These are phyloP conservation scores for Apophysomyces trapeziformis DNA, from an alignment of 371 early-diverging fungal species.

Conservation along the genomic window DNA sequence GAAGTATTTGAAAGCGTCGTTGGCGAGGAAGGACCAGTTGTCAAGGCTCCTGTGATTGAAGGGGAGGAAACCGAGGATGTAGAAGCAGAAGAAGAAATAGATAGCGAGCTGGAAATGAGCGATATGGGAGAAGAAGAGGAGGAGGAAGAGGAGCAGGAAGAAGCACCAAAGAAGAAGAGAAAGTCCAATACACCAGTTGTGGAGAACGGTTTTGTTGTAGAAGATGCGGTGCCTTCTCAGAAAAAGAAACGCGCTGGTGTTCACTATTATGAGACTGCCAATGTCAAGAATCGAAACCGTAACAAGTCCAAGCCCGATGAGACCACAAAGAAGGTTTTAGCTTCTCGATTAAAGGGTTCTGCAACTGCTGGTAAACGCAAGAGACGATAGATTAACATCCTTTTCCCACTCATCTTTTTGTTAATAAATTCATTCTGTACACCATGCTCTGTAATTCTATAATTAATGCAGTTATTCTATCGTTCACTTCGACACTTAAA, in stretches of 20 bases:
- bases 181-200: slow-evolving; percentile 20
- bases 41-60: slow-evolving; percentile 32
- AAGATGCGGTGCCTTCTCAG: slow-evolving; percentile 18
- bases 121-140: slow-evolving; percentile 51
- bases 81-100: slow-evolving; percentile 51
- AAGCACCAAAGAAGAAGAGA: slow-evolving; percentile 33
- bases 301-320: slow-evolving; percentile 77
- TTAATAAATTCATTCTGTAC: neutral
- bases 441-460: neutral
- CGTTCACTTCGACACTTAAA: no score
- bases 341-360: slow-evolving; percentile 50
- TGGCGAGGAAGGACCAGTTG: slow-evolving; percentile 66
- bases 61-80: slow-evolving; percentile 25
- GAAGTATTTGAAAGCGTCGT: slow-evolving; percentile 86
- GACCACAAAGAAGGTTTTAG: slow-evolving; percentile 43
- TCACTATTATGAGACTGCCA: slow-evolving; percentile 89
- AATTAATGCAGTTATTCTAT: neutral
- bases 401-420: neutral
- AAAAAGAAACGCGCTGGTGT: slow-evolving; percentile 78
- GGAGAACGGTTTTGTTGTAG: slow-evolving; percentile 37
- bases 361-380: slow-evolving; percentile 44
- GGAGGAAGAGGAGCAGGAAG: slow-evolving; percentile 34
- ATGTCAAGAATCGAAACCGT: slow-evolving; percentile 91
- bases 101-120: slow-evolving; percentile 63
- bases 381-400: slow-evolving; percentile 27